Evolutionary conservation across 2,329 filamentous ascomycete species (phyloP).

Genomic region (Lizonia empirigonia): DNA sequence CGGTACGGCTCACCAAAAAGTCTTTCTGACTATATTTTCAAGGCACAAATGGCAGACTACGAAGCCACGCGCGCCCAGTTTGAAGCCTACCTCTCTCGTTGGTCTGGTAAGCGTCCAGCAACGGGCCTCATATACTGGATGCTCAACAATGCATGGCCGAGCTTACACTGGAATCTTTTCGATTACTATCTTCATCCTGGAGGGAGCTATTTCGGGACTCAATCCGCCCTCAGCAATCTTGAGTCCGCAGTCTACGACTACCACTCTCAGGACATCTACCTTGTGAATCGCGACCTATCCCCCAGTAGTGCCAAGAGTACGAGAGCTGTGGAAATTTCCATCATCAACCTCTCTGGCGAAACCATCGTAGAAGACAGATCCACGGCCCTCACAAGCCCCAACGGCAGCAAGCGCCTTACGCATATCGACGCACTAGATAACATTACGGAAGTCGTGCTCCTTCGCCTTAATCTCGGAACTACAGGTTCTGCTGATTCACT

Average conservation of each 20-base stretch:
- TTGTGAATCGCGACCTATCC: slow-evolving; percentile 61
- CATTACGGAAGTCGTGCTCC: slow-evolving; percentile 54
- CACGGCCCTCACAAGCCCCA: slow-evolving; percentile 50
- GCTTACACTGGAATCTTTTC: slow-evolving; percentile 68
- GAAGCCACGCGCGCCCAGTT: slow-evolving; percentile 66
- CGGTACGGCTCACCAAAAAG: slow-evolving; percentile 60
- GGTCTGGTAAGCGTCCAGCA: slow-evolving; percentile 58
- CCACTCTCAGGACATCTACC: slow-evolving; percentile 51
- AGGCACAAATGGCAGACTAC: slow-evolving; percentile 67
- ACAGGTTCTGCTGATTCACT: too few relatives aligned
- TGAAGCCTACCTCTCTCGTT: slow-evolving; percentile 61
- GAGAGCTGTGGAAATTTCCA: slow-evolving; percentile 56
- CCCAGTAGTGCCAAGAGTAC: slow-evolving; percentile 38
- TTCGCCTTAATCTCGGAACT: slow-evolving; percentile 56
- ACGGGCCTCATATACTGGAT: slow-evolving; percentile 72
- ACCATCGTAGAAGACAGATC: slow-evolving; percentile 16
- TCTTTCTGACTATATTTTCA: slow-evolving; percentile 64
- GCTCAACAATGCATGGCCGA: slow-evolving; percentile 69
- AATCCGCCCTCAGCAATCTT: slow-evolving; percentile 50
- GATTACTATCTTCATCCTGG: slow-evolving; percentile 66
- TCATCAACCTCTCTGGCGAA: slow-evolving; percentile 57
- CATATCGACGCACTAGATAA: slow-evolving; percentile 32
- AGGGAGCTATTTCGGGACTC: slow-evolving; percentile 65
- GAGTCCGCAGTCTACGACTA: slow-evolving; percentile 66
- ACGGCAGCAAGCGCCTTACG: slow-evolving; percentile 38